Evolutionary conservation across 257 asterid genomes (phyloP).

Genomic region (Schizonepeta tenuifolia): DNA sequence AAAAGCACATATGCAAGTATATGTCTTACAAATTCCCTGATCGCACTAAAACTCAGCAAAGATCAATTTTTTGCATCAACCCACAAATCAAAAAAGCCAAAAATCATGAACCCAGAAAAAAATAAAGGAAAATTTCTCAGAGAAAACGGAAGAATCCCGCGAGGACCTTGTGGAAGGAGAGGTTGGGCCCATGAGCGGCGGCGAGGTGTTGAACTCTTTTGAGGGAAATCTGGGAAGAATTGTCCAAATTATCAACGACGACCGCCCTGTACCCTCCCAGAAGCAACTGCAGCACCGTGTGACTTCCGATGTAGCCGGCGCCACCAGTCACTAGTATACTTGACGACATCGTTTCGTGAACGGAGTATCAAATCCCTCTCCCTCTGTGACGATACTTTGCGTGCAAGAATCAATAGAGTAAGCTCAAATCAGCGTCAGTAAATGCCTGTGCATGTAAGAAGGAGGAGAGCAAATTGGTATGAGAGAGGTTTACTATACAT

Average conservation of each 20-base stretch:
- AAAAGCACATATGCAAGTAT: constrained; percentile 1
- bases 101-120: constrained; percentile 14
- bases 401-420: constrained; percentile 12
- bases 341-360: constrained; percentile 39
- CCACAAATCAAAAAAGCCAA: constrained; percentile 14
- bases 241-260: constrained; percentile 82
- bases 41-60: constrained; percentile 4
- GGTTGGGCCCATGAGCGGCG: constrained; percentile 58
- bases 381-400: not conserved
- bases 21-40: constrained; percentile 18
- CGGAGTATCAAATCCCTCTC: not conserved
- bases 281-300: constrained; percentile 83
- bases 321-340: constrained; percentile 58
- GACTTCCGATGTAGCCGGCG: constrained; percentile 54
- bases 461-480: not conserved
- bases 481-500: not conserved
- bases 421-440: too few relatives aligned
- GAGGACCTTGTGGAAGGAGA: constrained; percentile 70
- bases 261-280: constrained; percentile 70
- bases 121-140: not conserved
- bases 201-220: constrained; percentile 73
- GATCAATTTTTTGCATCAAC: constrained; percentile 20
- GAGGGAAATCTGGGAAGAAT: constrained; percentile 69
- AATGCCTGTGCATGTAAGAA: not conserved
- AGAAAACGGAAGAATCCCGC: not conserved